Base-by-base conservation (phyloP, 441 rosid genomes). In the Euphorbia corollata region DNA sequence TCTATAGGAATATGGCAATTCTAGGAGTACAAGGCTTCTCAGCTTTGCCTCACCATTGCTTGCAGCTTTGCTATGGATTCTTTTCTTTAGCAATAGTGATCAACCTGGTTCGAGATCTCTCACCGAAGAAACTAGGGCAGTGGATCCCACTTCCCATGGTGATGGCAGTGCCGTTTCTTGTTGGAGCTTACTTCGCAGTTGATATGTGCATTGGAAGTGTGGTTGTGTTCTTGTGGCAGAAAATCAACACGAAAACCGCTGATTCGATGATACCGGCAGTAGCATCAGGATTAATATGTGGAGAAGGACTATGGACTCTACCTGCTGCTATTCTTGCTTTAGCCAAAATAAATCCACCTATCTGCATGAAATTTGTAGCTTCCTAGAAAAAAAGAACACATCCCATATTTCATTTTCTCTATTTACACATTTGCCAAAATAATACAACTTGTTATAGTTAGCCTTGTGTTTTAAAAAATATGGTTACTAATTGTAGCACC, bases 141-240 rank as follows among this genome's bases (percentile, higher is more conserved):
- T 87, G 84, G 86, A 68, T 87, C 78, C 94, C 90, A 0, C 80
- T 87, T 30, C 94, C 90, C 0, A 86, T 86, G 94, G 90, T 84
- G 7, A 85, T 84, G 89, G 94, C 85, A 0, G 45, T 81, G 22
- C 94, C 94, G 2, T 84, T 87, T 64, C 82, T 87, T 0, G 82
- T 86, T 0, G 94, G 90, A 13, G 94, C 89, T 16, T 83, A 82
- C 72, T 86, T 84, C 43, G 88, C 94, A 0, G 70, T 88, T 6
- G 91, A 86, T 54, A 86, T 88, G 91, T 77, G 86, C 9, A 10
- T 84, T 1, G 91, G 91, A 71, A 86, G 87, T 57, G 63, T 83
- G 79, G 39, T 83, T 12, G 87, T 83, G 66, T 81, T 81, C 30
- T 54, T 55, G 22, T 76, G 80, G 84, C 84, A 81, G 63, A 86